These are phyloP conservation scores for Sugiyamaella neomexicana DNA, from an alignment of 1,139 yeast genomes.

Conservation along the genomic window DNA sequence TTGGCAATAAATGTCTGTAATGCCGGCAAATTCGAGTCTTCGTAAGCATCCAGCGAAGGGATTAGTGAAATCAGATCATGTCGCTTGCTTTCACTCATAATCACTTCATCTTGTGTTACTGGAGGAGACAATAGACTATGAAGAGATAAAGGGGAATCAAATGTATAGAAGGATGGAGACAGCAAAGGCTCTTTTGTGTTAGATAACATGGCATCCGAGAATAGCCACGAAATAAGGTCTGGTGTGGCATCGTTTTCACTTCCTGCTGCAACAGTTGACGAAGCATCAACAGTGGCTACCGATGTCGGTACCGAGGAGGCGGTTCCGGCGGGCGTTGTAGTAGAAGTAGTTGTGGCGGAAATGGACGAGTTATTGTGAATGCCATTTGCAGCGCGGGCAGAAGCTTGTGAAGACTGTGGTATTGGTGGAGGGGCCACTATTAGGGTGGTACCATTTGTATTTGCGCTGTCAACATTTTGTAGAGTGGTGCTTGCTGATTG, in stretches of 20 bases:
- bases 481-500: background rate
- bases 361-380: background rate
- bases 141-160: slow-evolving; percentile 43
- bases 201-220: slow-evolving; percentile 39
- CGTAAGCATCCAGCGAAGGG: slow-evolving; percentile 42
- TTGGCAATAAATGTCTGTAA: slow-evolving; percentile 26
- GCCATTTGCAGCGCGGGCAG: background rate
- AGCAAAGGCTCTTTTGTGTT: slow-evolving; percentile 36
- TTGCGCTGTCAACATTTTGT: background rate
- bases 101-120: slow-evolving; percentile 35
- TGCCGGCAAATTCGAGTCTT: slow-evolving; percentile 37
- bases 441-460: background rate
- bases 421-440: slow-evolving; percentile 1
- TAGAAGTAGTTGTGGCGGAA: background rate
- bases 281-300: background rate
- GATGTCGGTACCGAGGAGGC: background rate
- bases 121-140: slow-evolving; percentile 43
- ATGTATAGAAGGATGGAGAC: slow-evolving; percentile 34
- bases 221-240: slow-evolving; percentile 42
- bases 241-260: slow-evolving; percentile 11
- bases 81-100: slow-evolving; percentile 36
- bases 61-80: slow-evolving; percentile 39
- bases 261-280: slow-evolving; percentile 1
- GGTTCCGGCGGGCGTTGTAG: background rate
- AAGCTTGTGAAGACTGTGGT: background rate